A percentile compares a stretch with the other conserved stretches of the same genome.
Evolutionary conservation across 192 early-diverging fungal genomes (phyloP).

Genomic region (Gigaspora rosea): DNA sequence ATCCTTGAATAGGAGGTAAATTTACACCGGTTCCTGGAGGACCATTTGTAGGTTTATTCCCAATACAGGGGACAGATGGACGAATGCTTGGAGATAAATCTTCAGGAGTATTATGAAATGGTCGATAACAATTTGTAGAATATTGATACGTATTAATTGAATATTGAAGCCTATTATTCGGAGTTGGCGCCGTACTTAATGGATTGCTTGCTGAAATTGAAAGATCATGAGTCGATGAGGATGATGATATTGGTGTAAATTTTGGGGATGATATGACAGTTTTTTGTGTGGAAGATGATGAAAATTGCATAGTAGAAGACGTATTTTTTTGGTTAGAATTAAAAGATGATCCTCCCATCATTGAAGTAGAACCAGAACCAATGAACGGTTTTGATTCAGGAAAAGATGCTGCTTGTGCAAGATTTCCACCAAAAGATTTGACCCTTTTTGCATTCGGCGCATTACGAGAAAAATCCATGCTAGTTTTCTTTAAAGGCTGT

Average conservation of each 20-base stretch:
- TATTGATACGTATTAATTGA: background rate
- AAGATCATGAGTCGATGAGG: background rate
- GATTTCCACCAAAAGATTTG: too few species aligned
- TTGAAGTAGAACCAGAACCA: too few species aligned
- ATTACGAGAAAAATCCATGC: too few species aligned
- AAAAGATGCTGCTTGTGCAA: too few species aligned
- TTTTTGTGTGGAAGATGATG: background rate
- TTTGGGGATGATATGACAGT: background rate
- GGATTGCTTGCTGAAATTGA: background rate
- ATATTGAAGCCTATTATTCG: background rate
- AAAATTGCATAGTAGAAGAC: too few species aligned
- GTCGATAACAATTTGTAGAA: background rate
- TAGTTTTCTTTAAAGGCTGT: too few species aligned
- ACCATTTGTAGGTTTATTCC: background rate
- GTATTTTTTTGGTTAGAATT: too few species aligned
- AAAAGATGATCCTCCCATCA: too few species aligned
- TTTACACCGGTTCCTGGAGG: conserved; percentile 7
- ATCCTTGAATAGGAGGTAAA: conserved; percentile 28
- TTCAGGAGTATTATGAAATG: background rate
- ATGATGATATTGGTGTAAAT: background rate
- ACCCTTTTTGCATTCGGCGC: too few species aligned
- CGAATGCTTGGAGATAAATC: background rate
- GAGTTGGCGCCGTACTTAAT: background rate
- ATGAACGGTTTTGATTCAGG: too few species aligned
- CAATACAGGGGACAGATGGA: conserved; percentile 2